Percentiles rank a stretch among this genome's conserved stretches.
These are phyloP conservation scores for Kazachstania psychrophila DNA, from an alignment of 805 yeast species.

Conservation along the genomic window DNA sequence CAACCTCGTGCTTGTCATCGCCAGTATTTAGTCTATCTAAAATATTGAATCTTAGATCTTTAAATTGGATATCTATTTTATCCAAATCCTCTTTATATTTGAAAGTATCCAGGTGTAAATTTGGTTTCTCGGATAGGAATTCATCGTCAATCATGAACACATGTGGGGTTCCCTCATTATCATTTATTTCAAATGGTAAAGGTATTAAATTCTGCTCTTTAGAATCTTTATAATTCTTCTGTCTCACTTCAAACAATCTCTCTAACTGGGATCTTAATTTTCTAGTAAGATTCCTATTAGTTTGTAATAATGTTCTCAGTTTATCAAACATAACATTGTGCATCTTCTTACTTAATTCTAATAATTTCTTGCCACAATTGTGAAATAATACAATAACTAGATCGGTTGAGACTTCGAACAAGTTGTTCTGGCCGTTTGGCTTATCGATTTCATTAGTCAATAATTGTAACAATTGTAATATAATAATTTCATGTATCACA, in stretches of 20 bases:
- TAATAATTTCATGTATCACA: constrained; percentile 46
- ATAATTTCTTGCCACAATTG: constrained; percentile 44
- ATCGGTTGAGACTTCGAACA: constrained; percentile 37
- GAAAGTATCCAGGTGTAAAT: constrained; percentile 42
- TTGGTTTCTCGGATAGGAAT: constrained; percentile 11
- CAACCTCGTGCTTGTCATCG: constrained; percentile 7
- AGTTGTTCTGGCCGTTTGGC: constrained; percentile 41
- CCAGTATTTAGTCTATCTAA: constrained; percentile 12
- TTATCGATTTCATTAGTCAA: constrained; percentile 17
- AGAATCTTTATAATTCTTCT: constrained; percentile 1
- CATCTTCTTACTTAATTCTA: constrained; percentile 36
- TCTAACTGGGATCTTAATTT: constrained; percentile 42
- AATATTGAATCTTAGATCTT: constrained; percentile 33
- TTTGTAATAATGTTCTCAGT: constrained; percentile 52
- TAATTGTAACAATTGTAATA: constrained; percentile 43
- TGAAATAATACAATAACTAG: constrained; percentile 43
- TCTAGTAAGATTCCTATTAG: constrained; percentile 32
- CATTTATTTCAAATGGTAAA: constrained; percentile 1
- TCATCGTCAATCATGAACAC: constrained; percentile 6
- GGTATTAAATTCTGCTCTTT: background rate
- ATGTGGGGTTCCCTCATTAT: background rate
- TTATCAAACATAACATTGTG: constrained; percentile 47
- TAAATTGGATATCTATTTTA: constrained; percentile 41
- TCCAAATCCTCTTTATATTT: constrained; percentile 36
- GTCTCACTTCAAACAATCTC: constrained; percentile 40